Conservation (phyloP, 169 alveolate species). For the Eimeria falciformis region DNA sequence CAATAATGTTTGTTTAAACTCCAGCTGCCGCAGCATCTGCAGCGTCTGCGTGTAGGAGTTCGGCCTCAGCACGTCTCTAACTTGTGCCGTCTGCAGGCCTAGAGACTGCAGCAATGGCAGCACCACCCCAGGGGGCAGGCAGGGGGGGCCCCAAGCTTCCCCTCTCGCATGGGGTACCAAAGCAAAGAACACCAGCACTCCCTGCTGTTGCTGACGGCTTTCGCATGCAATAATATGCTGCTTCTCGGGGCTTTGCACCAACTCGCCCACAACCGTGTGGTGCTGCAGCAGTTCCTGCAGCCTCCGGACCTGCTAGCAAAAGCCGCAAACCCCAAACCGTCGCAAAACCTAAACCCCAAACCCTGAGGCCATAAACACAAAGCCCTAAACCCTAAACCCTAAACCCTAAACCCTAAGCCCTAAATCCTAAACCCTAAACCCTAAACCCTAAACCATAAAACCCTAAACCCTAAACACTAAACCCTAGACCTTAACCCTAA, state of each 20-base stretch:
- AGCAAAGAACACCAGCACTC: conserved; percentile 31
- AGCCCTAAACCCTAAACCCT: not conserved
- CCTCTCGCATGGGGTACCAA: conserved; percentile 32
- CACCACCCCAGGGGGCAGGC: conserved; percentile 65
- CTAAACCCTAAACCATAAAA: too few relatives aligned
- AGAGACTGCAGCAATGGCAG: conserved; percentile 53
- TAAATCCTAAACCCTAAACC: not conserved
- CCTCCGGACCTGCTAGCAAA: conserved; percentile 45
- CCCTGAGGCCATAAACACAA: not conserved
- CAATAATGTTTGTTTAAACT: not conserved
- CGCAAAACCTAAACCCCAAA: not conserved
- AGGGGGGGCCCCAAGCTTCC: conserved; percentile 2
- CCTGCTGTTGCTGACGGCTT: not conserved
- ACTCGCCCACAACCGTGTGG: conserved; percentile 75
- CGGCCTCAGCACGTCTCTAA: conserved; percentile 37
- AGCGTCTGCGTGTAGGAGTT: conserved; percentile 43
- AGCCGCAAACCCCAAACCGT: conserved; percentile 13
- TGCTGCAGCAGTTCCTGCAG: conserved; percentile 60
- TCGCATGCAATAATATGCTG: conserved; percentile 65
- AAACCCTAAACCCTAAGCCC: conserved; percentile 1
- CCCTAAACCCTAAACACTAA: too few relatives aligned
- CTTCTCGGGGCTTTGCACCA: conserved; percentile 59
- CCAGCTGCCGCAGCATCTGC: conserved; percentile 40
- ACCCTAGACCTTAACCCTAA: too few relatives aligned
- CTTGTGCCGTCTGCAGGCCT: conserved; percentile 64